Conservation (phyloP, 116 monocot genomes). For the Phalaenopsis hybrid region DNA sequence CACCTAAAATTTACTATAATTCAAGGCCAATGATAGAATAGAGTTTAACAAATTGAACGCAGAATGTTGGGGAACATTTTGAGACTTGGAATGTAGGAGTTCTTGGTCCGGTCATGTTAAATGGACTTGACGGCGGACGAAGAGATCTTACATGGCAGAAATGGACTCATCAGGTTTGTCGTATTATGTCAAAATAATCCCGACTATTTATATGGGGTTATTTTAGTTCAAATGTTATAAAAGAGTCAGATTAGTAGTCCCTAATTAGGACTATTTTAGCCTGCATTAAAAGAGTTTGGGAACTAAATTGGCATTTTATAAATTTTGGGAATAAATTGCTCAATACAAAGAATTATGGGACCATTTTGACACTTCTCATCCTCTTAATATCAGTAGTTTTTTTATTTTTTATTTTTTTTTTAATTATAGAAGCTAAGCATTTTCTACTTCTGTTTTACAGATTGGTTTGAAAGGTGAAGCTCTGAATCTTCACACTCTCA, state of each 20-base stretch:
- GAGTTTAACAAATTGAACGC: constrained; percentile 4
- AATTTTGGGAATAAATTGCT: too few relatives aligned
- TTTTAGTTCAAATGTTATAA: too few relatives aligned
- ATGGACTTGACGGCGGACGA: constrained; percentile 55
- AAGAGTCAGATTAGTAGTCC: too few relatives aligned
- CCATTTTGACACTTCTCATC: too few relatives aligned
- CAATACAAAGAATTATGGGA: too few relatives aligned
- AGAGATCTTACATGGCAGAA: constrained; percentile 53
- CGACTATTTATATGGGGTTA: too few relatives aligned
- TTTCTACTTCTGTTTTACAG: constrained; percentile 19
- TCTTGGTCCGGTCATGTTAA: constrained; percentile 71
- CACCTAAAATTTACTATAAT: background rate
- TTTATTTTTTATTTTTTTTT: background rate
- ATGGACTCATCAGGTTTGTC: constrained; percentile 61
- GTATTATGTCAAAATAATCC: background rate
- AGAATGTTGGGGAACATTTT: constrained; percentile 69
- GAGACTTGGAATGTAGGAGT: constrained; percentile 80
- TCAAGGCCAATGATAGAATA: background rate
- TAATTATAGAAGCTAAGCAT: background rate
- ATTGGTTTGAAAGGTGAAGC: constrained; percentile 70
- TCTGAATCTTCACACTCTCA: constrained; percentile 49
- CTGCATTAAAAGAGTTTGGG: too few relatives aligned
- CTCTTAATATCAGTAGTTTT: background rate
- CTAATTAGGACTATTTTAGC: too few relatives aligned
- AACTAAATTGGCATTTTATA: too few relatives aligned